Conservation (phyloP, 345 rosid species). For the Bruguiera parviflora region DNA sequence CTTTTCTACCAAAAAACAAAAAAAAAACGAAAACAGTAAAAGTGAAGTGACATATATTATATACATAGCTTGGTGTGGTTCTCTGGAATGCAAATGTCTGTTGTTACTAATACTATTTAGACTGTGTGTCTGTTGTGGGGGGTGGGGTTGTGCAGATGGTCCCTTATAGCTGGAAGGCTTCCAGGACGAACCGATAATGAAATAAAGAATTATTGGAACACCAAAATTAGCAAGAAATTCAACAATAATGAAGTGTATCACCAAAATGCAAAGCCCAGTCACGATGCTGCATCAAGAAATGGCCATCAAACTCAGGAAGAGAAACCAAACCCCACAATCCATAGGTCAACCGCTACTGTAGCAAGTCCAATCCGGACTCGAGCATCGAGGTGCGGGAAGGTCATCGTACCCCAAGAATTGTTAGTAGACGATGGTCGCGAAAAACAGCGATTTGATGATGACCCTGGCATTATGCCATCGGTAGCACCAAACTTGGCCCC, state of each 20-base stretch:
- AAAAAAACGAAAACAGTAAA: too few species aligned
- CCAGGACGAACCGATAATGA: conserved; percentile 45
- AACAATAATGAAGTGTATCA: neutral
- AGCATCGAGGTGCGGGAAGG: neutral
- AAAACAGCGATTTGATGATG: too few species aligned
- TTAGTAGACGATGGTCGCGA: neutral
- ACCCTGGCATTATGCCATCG: too few species aligned
- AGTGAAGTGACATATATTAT: too few species aligned
- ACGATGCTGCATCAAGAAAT: neutral
- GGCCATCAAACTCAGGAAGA: neutral
- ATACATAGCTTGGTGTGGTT: too few species aligned
- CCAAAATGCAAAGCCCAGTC: neutral
- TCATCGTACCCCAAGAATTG: neutral
- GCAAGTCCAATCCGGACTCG: neutral
- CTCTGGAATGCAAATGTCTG: too few species aligned
- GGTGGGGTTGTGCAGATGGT: conserved; percentile 12
- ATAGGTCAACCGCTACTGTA: neutral
- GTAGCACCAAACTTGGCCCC: too few species aligned
- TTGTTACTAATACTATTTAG: too few species aligned
- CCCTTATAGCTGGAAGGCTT: conserved; percentile 38
- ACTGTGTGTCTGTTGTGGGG: too few species aligned
- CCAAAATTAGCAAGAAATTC: conserved; percentile 17
- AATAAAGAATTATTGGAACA: conserved; percentile 3
- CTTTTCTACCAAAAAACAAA: too few species aligned
- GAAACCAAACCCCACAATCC: neutral